A percentile compares a stretch with the other conserved stretches of the same genome.
phyloP scores from a whole-genome alignment of 2,329 filamentous ascomycete species.

The Thyridium curvatum region DNA sequence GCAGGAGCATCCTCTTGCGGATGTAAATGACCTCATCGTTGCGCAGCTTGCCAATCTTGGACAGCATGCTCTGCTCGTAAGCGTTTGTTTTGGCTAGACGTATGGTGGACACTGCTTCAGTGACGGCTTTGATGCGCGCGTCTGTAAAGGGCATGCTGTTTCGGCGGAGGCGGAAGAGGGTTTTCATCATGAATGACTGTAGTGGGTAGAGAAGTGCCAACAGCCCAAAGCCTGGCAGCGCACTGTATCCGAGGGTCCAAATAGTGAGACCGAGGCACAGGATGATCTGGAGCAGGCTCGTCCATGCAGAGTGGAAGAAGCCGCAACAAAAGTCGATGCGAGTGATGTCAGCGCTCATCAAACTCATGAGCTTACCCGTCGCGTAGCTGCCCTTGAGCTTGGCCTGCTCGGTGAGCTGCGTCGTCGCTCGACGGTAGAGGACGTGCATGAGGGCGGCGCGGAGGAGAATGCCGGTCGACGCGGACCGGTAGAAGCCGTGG shows the following conservation, averaged over 20 bases:
- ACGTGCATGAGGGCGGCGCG: constrained; percentile 12
- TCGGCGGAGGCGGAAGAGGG: constrained; percentile 14
- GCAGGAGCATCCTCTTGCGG: constrained; percentile 16
- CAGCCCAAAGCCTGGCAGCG: constrained; percentile 17
- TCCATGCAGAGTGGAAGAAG: constrained; percentile 23
- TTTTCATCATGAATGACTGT: constrained; percentile 14
- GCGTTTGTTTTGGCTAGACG: constrained; percentile 18
- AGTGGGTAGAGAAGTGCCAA: constrained; percentile 15
- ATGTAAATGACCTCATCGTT: constrained; percentile 15
- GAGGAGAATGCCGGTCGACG: constrained; percentile 12
- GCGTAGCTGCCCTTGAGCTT: constrained; percentile 13
- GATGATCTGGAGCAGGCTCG: constrained; percentile 20
- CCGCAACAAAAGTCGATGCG: constrained; percentile 22
- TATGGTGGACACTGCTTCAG: constrained; percentile 17
- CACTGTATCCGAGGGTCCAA: constrained; percentile 17
- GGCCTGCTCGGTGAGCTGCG: constrained; percentile 9
- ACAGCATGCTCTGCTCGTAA: constrained; percentile 14
- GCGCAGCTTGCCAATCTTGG: constrained; percentile 13
- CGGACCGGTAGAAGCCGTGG: constrained; percentile 17
- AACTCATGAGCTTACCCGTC: constrained; percentile 20
- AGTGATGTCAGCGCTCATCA: constrained; percentile 24
- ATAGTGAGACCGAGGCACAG: constrained; percentile 17
- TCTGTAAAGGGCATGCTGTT: constrained; percentile 18
- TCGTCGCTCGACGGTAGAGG: constrained; percentile 15
- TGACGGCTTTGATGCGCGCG: constrained; percentile 15